A percentile compares a stretch with the other conserved stretches of the same genome.
phyloP scores from a whole-genome alignment of 768 basidiomycete species.

The Tulasnella calospora region DNA sequence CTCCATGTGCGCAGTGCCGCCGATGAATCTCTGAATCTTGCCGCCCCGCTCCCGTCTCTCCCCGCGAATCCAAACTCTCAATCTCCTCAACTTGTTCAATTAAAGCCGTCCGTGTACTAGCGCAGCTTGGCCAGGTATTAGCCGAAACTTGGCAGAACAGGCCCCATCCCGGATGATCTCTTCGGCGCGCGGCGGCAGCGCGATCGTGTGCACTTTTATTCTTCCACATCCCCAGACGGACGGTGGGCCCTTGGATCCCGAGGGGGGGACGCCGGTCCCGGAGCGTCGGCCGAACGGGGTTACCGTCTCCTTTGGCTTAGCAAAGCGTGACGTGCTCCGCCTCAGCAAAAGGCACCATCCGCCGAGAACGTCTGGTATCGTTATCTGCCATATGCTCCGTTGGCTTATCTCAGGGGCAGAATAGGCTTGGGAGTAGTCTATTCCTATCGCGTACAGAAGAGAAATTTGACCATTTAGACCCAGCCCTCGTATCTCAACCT shows the following conservation, averaged over 20 bases:
- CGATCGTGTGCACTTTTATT: background rate
- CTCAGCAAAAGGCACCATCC: background rate
- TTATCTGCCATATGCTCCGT: background rate
- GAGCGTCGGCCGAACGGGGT: background rate
- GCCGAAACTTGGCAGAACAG: background rate
- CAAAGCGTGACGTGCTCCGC: background rate
- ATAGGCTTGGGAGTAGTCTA: conserved; percentile 5
- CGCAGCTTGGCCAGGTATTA: background rate
- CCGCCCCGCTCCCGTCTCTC: conserved; percentile 1
- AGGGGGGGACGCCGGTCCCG: background rate
- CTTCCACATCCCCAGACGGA: background rate
- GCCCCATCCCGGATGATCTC: background rate
- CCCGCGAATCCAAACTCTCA: background rate
- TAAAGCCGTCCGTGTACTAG: background rate
- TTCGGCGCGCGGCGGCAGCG: background rate
- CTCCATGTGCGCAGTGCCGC: conserved; percentile 1
- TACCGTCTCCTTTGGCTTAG: background rate
- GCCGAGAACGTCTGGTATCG: background rate
- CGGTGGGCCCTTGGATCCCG: background rate
- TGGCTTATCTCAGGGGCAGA: background rate
- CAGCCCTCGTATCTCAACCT: background rate
- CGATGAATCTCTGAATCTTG: background rate
- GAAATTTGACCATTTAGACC: background rate
- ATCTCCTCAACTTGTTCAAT: background rate
- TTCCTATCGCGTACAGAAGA: background rate